Conservation (phyloP, 148 eudicot genomes). For the Suaeda aralocaspica region DNA sequence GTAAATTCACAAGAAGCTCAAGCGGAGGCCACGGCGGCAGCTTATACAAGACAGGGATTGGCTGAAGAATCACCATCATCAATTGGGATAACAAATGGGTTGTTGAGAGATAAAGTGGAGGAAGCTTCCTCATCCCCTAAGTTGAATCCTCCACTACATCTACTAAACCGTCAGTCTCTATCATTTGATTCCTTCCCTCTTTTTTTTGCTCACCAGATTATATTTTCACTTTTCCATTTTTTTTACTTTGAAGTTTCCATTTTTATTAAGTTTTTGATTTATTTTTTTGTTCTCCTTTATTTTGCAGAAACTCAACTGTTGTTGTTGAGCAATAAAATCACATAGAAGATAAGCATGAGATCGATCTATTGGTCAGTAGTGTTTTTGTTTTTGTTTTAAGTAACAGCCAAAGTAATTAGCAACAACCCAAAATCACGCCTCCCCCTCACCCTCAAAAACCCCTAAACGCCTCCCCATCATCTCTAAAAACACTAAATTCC, state of each 20-base stretch:
- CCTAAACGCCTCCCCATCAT: too few relatives aligned
- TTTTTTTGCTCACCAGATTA: background rate
- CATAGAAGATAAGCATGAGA: constrained; percentile 66
- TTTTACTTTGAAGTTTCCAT: background rate
- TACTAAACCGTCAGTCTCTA: constrained; percentile 46
- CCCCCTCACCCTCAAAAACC: too few relatives aligned
- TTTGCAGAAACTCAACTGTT: constrained; percentile 34
- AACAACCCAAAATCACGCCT: too few relatives aligned
- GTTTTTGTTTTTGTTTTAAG: too few relatives aligned
- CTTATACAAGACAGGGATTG: constrained; percentile 11
- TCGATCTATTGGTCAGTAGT: constrained; percentile 88
- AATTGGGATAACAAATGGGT: constrained; percentile 29
- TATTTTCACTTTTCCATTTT: background rate
- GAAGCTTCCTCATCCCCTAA: constrained; percentile 38
- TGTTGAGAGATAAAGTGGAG: constrained; percentile 44
- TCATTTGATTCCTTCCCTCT: constrained; percentile 16
- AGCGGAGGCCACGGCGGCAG: background rate
- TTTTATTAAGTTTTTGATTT: background rate
- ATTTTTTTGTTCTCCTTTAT: background rate
- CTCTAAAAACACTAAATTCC: too few relatives aligned
- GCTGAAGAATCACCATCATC: constrained; percentile 27
- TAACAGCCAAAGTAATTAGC: too few relatives aligned
- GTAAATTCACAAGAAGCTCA: constrained; percentile 12
- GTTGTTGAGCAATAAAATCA: constrained; percentile 36
- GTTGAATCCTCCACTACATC: constrained; percentile 36